Evolutionary conservation across 2,329 filamentous ascomycete genomes (phyloP), one percentile per base, ranked within the genome.

Genomic region (Botryotinia convoluta): DNA sequence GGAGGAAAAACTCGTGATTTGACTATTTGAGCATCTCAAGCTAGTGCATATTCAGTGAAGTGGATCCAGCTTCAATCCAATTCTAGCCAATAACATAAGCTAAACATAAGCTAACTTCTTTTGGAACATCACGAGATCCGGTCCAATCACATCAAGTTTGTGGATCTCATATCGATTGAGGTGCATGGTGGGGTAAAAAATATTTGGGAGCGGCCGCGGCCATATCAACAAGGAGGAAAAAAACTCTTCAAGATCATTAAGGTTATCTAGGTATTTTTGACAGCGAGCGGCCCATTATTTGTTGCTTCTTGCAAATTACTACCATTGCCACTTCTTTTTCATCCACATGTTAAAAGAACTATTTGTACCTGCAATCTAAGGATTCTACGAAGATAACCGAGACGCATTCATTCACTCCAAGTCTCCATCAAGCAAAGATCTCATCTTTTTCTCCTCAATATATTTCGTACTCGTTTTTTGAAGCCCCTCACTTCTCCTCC

Each of bases 241-340:
- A 63, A 63, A 29, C 61, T 64, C 61, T 64, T 64, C 59, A 37
- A 61, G 35, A 39, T 37, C 59, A 61, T 14, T 60, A 35, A 22
- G 32, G 57, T 35, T 32, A 35, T 60, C 39, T 22, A n/a, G 37
- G 26, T 62, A 62, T 39, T 39, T 37, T 62, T n/a, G 59, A 61
- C 59, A 61, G 12, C 59, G 26, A 37, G 59, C 22, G 37, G 37
- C 14, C 60, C 37, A 9, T 29, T 42, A 29, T 29, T 63, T 20
- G 60, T 63, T 44, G 4, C 7, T 62, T 42, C 16, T 62, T 62
- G 37, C 37, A 42, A 62, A 62, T 16, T 35, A 18, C 42, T 37
- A 12, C n/a, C 1, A 16, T 65, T 26, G 20, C 63, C 29, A 51
- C 44, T 22, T 48, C 44, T 51, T 20, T n/a, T 48, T n/a, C 7